A percentile compares a stretch with the other conserved stretches of the same genome.
phyloP scores from a whole-genome alignment of 2,329 filamentous ascomycete genomes.

The Pezicula carpinea region DNA sequence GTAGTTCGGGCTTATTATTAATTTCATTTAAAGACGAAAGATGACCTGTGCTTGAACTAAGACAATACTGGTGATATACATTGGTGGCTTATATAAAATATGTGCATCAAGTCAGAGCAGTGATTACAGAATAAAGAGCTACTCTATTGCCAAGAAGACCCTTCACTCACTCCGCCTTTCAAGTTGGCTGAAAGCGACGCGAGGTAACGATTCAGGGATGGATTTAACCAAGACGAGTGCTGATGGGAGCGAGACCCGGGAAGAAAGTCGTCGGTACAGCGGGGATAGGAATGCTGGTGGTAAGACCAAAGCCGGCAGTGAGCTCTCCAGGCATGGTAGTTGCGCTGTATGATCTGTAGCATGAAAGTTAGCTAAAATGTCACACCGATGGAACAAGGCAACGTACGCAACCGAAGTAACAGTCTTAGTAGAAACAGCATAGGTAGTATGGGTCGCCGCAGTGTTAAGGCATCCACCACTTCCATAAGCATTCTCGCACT shows the following conservation, averaged over 20 bases:
- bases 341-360: not conserved
- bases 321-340: conserved; percentile 15
- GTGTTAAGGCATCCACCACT: conserved; percentile 39
- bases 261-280: conserved; percentile 21
- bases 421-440: not conserved
- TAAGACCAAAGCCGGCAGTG: conserved; percentile 12
- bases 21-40: too few relatives aligned
- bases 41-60: too few relatives aligned
- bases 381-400: not conserved
- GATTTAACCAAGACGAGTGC: conserved; percentile 9
- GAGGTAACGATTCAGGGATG: too few relatives aligned
- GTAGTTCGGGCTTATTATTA: too few relatives aligned
- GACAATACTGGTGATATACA: too few relatives aligned
- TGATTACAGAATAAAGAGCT: too few relatives aligned
- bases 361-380: not conserved
- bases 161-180: too few relatives aligned
- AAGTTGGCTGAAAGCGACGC: too few relatives aligned
- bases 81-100: too few relatives aligned
- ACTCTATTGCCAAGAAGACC: too few relatives aligned
- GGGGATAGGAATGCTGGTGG: conserved; percentile 18
- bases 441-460: not conserved
- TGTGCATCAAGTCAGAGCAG: too few relatives aligned
- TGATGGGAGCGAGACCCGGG: conserved; percentile 16
- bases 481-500: conserved; percentile 45
- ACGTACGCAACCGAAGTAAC: not conserved